A percentile compares a stretch with the other conserved stretches of the same genome.
Conservation (phyloP, 2,329 filamentous ascomycete species). For the Colletotrichum lindemuthianum region DNA sequence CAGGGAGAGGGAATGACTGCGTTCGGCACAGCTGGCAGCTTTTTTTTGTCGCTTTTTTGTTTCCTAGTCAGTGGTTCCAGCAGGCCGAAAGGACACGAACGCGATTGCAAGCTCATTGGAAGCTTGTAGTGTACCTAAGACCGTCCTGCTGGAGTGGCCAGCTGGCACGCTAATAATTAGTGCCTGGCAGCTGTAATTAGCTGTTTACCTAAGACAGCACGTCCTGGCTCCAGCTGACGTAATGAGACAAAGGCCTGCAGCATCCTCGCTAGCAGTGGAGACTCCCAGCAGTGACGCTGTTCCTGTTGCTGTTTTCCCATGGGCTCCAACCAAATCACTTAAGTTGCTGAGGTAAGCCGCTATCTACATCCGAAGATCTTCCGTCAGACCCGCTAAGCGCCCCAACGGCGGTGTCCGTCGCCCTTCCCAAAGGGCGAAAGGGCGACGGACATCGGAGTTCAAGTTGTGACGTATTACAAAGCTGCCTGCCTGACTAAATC, state of each 20-base stretch:
- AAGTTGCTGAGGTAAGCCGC: constrained; percentile 19
- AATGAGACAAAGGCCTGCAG: constrained; percentile 7
- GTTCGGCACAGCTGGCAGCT: constrained; percentile 26
- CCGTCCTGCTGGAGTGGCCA: constrained; percentile 21
- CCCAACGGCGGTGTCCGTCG: too few species aligned
- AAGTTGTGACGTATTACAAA: constrained; percentile 53
- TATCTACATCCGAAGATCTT: constrained; percentile 8
- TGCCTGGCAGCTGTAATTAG: background rate
- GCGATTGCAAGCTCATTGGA: constrained; percentile 40
- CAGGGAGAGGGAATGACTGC: constrained; percentile 18
- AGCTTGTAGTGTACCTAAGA: constrained; percentile 13
- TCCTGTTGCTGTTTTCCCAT: background rate
- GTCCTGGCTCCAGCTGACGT: constrained; percentile 16
- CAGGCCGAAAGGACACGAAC: constrained; percentile 41
- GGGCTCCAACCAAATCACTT: too few species aligned
- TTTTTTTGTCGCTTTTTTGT: constrained; percentile 1
- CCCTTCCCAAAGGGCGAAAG: too few species aligned
- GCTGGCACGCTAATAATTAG: constrained; percentile 20
- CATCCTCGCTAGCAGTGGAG: background rate
- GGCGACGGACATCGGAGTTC: constrained; percentile 10
- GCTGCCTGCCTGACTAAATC: constrained; percentile 45
- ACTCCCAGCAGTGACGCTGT: background rate
- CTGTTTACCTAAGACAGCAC: constrained; percentile 1
- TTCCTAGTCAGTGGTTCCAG: constrained; percentile 16
- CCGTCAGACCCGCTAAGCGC: background rate